These are phyloP conservation scores for Lasiosphaeria miniovina DNA, from an alignment of 495 filamentous ascomycete species.

Conservation along the genomic window DNA sequence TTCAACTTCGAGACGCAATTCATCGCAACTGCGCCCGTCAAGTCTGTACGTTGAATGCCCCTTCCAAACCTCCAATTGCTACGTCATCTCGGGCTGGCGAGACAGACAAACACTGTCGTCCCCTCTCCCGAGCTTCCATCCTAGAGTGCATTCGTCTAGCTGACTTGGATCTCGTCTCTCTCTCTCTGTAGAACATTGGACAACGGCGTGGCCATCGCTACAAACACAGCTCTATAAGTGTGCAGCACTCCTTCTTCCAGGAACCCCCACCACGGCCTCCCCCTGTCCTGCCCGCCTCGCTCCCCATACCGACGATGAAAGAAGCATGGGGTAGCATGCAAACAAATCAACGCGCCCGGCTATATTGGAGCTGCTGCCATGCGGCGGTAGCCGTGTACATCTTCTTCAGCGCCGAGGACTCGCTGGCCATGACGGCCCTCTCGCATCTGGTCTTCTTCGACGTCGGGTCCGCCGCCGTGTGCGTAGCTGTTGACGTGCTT, in stretches of 20 bases:
- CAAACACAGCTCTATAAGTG: slow-evolving; percentile 91
- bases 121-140: background rate
- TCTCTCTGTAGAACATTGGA: slow-evolving; percentile 62
- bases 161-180: background rate
- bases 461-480: slow-evolving; percentile 87
- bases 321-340: slow-evolving; percentile 87
- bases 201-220: slow-evolving; percentile 95
- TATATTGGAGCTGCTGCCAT: slow-evolving; percentile 90
- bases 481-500: slow-evolving; percentile 86
- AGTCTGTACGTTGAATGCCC: slow-evolving; percentile 60
- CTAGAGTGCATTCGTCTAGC: background rate
- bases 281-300: slow-evolving; percentile 83
- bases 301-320: slow-evolving; percentile 86
- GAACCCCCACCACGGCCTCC: slow-evolving; percentile 88
- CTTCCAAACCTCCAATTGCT: background rate
- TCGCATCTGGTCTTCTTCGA: slow-evolving; percentile 94
- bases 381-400: slow-evolving; percentile 75
- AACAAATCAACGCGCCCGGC: slow-evolving; percentile 72
- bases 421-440: slow-evolving; percentile 87
- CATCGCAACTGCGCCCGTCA: slow-evolving; percentile 72
- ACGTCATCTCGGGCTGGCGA: background rate
- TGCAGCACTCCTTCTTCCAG: slow-evolving; percentile 87
- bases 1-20: slow-evolving; percentile 94
- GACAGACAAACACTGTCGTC: background rate
- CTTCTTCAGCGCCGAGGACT: slow-evolving; percentile 78